Conservation (phyloP, 2,329 filamentous ascomycete genomes). For the Aspergillus alliaceus region DNA sequence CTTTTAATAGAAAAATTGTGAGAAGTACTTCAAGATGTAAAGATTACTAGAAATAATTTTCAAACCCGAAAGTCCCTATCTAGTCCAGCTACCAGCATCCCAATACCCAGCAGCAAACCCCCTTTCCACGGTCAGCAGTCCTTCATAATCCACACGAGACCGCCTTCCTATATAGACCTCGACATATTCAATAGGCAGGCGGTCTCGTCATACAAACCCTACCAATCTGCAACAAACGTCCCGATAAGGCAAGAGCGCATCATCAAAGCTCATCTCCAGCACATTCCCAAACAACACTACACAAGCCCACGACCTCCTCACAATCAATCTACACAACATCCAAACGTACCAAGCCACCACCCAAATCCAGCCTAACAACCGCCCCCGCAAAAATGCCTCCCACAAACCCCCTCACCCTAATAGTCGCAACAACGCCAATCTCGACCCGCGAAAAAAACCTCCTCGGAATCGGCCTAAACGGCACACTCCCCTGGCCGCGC, state of each 20-base stretch:
- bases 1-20: neutral
- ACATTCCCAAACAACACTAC: too few relatives aligned
- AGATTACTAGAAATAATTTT: neutral
- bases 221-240: neutral
- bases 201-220: too few relatives aligned
- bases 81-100: neutral
- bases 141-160: neutral
- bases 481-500: constrained; percentile 83
- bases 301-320: neutral
- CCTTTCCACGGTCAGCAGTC: neutral
- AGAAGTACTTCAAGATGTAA: neutral
- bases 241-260: neutral
- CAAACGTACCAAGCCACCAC: too few relatives aligned
- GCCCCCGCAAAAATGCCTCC: constrained; percentile 28
- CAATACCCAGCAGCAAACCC: neutral
- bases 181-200: neutral
- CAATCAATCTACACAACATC: neutral
- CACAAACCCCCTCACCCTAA: constrained; percentile 71
- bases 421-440: constrained; percentile 79
- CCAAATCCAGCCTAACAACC: too few relatives aligned
- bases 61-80: neutral
- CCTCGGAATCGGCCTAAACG: constrained; percentile 83
- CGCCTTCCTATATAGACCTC: neutral
- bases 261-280: neutral
- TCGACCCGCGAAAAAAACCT: constrained; percentile 59